These are phyloP conservation scores for Leccinum truebloodii DNA, from an alignment of 768 basidiomycete species.

Conservation along the genomic window DNA sequence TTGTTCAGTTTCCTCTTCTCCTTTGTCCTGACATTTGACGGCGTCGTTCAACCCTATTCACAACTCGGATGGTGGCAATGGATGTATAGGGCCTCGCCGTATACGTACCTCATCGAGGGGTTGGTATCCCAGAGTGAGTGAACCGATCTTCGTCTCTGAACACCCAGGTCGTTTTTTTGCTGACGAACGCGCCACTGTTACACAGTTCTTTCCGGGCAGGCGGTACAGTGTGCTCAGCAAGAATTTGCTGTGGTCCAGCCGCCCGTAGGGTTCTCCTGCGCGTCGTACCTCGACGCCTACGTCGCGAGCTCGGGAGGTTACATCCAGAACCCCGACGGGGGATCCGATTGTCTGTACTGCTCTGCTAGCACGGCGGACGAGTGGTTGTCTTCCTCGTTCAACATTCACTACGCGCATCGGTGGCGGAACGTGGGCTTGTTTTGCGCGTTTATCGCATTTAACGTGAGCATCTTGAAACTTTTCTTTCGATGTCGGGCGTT, in stretches of 20 bases:
- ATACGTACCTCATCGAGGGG: slow-evolving; percentile 57
- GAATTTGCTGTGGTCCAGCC: slow-evolving; percentile 62
- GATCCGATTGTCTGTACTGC: slow-evolving; percentile 53
- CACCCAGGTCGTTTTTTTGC: not conserved
- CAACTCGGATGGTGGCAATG: slow-evolving; percentile 70
- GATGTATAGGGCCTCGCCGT: slow-evolving; percentile 63
- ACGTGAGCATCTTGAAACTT: slow-evolving; percentile 36
- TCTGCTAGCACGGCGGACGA: slow-evolving; percentile 56
- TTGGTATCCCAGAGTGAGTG: slow-evolving; percentile 47
- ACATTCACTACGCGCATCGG: slow-evolving; percentile 54
- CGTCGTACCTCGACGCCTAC: slow-evolving; percentile 44
- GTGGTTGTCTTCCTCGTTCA: slow-evolving; percentile 47
- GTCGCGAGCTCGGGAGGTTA: slow-evolving; percentile 47
- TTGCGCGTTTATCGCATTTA: slow-evolving; percentile 43
- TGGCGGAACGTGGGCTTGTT: slow-evolving; percentile 53
- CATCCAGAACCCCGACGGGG: slow-evolving; percentile 41
- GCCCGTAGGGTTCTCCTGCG: slow-evolving; percentile 48
- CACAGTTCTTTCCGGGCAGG: slow-evolving; percentile 48
- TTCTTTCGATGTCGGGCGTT: not conserved
- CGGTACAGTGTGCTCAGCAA: slow-evolving; percentile 54
- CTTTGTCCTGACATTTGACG: slow-evolving; percentile 67
- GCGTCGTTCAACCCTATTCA: slow-evolving; percentile 64
- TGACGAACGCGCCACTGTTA: not conserved
- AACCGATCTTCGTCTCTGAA: not conserved
- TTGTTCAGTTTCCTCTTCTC: slow-evolving; percentile 60